A percentile compares a stretch with the other conserved stretches of the same genome.
phyloP scores from a whole-genome alignment of 495 filamentous ascomycete genomes.

The Daldinia grandis region DNA sequence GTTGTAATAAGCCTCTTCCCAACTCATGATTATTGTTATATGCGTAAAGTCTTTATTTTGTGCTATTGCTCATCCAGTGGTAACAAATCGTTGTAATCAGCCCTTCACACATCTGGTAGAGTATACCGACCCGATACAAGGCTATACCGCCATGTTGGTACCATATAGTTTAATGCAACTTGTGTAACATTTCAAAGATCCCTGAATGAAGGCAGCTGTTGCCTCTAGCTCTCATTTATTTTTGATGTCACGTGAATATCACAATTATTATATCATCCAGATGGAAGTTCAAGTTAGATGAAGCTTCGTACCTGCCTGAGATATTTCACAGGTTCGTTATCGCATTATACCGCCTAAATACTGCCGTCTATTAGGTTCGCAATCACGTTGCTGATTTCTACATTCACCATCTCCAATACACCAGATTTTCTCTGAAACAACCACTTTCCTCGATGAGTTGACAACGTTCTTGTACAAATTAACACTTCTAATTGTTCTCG shows the following conservation, averaged over 20 bases:
- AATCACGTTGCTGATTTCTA: neutral
- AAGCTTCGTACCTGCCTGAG: neutral
- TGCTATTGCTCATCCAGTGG: no score
- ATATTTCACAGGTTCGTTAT: no score
- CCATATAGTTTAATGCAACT: neutral
- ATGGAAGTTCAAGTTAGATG: neutral
- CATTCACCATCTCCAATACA: neutral
- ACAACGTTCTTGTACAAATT: neutral
- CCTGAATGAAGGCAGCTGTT: neutral
- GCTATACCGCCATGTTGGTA: no score
- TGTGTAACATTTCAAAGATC: neutral
- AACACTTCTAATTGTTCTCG: no score
- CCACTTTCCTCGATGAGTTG: neutral
- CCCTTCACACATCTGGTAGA: no score
- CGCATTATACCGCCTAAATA: no score
- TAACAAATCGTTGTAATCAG: no score
- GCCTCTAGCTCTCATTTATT: no score
- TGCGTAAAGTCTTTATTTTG: no score
- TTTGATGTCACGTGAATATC: neutral
- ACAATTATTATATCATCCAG: neutral
- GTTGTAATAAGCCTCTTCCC: no score
- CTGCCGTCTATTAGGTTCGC: neutral
- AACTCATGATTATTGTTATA: no score
- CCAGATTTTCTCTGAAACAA: neutral
- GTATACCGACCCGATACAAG: no score